Evolutionary conservation across 2,329 filamentous ascomycete genomes (phyloP).

Genomic region (Hawksworthiomyces lignivorus): DNA sequence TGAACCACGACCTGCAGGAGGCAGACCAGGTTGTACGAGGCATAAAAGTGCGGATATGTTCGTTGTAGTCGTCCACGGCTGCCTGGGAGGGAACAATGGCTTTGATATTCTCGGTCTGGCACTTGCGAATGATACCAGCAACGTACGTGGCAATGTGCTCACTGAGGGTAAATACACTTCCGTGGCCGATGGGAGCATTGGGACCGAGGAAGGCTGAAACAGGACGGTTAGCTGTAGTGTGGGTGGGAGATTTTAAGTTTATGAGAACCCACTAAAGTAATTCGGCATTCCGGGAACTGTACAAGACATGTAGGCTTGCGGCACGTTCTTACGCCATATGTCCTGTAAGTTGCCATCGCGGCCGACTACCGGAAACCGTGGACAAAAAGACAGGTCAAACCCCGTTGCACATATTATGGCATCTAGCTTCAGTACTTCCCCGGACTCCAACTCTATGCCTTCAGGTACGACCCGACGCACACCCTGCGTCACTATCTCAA

Average conservation of each 20-base stretch:
- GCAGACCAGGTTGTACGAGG: slow-evolving; percentile 44
- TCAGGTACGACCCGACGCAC: slow-evolving; percentile 39
- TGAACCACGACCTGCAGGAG: slow-evolving; percentile 44
- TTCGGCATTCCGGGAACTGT: slow-evolving; percentile 46
- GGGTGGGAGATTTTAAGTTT: background rate
- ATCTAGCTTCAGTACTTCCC: slow-evolving; percentile 44
- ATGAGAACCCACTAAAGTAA: slow-evolving; percentile 41
- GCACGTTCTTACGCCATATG: slow-evolving; percentile 33
- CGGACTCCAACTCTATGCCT: slow-evolving; percentile 41
- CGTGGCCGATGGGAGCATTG: slow-evolving; percentile 43
- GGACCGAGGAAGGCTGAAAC: slow-evolving; percentile 43
- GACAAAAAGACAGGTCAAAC: slow-evolving; percentile 46
- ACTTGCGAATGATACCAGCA: slow-evolving; percentile 38
- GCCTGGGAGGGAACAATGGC: slow-evolving; percentile 36
- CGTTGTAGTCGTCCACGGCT: slow-evolving; percentile 43
- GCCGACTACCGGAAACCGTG: slow-evolving; percentile 43
- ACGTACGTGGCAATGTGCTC: slow-evolving; percentile 48
- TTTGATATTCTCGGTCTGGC: slow-evolving; percentile 42
- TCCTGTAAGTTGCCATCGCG: slow-evolving; percentile 44
- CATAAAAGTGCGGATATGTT: slow-evolving; percentile 43
- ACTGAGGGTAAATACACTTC: slow-evolving; percentile 42
- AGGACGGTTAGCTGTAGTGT: background rate
- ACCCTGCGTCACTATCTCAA: slow-evolving; percentile 37
- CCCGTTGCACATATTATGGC: slow-evolving; percentile 51
- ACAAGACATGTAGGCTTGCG: slow-evolving; percentile 46